Base-by-base conservation (phyloP, 2,329 filamentous ascomycete species). In the Bipolaris zeicola region DNA sequence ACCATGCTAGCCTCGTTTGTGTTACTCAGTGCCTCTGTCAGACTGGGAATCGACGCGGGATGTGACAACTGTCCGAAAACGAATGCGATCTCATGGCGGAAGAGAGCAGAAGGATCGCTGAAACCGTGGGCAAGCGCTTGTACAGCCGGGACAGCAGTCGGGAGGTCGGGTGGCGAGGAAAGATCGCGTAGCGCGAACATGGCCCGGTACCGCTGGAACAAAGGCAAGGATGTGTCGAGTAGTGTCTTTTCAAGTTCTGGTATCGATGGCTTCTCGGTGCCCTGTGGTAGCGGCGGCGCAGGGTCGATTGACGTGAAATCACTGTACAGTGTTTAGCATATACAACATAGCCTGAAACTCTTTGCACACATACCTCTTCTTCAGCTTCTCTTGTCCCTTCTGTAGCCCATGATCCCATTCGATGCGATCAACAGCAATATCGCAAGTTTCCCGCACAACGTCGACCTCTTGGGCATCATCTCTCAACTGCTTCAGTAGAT, bases 111-210 rank as follows among this genome's bases (percentile, higher is more conserved):
- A 16, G 87, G 83, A 75, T 99, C 95, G 31, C 83, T 82, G 67
- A 99, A 88, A 14, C 95, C 95, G 72, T 88, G 89, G 43, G 95
- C 92, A 44, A 99, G 85, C 10, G 93, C 91, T 42, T 89, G 84
- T 50, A 99, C 85, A 16, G 95, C 94, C n/a, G 91, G 89, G 14
- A 92, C 85, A 6, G 94, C 93, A 1, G 93, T 96, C 1, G 92
- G 90, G 41, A 96, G 87, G 72, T 96, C 90, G 8, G 94, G 93
- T 14, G 95, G 95, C 3, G 93, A 97, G 20, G 93, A 92, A 50
- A 99, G 87, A 77, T 99, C 95, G 72, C 95, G 89, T 50, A 99
- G 87, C 56, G 92, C 91, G 74, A 99, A 99, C 95, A 99, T 99
- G 75, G 95, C 94, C 70, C 95, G 88, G 80, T 99, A 99, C 74